A percentile compares a stretch with the other conserved stretches of the same genome.
These are phyloP conservation scores for Euryodendron excelsum DNA, from an alignment of 148 eudicot species.

Conservation along the genomic window DNA sequence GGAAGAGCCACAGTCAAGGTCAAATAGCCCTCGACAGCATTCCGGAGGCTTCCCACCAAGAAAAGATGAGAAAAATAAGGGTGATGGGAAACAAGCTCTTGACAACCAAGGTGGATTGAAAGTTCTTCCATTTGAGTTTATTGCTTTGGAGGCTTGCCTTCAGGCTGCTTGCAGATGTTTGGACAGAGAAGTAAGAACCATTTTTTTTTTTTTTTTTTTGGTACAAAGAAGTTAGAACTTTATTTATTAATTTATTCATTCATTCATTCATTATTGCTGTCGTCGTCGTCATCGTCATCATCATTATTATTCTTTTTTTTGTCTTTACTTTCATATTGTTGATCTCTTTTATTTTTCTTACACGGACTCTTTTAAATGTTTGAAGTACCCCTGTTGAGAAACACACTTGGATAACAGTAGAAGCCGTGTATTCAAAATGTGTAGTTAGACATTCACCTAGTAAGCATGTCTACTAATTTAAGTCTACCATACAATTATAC, in stretches of 20 bases:
- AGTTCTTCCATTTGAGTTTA: constrained; percentile 93
- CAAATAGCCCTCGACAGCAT: constrained; percentile 52
- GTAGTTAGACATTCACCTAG: no score
- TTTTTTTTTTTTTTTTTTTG: no score
- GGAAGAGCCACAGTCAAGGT: constrained; percentile 55
- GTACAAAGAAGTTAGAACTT: no score
- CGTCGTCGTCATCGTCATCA: not conserved
- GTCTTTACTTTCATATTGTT: constrained; percentile 1
- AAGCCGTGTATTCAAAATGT: no score
- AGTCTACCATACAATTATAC: no score
- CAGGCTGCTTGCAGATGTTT: constrained; percentile 92
- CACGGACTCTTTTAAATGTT: no score
- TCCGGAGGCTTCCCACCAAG: constrained; percentile 53
- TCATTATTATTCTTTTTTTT: not conserved
- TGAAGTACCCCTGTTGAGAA: no score
- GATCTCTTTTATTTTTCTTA: not conserved
- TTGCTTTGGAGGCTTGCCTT: constrained; percentile 94
- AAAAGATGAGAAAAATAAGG: constrained; percentile 42
- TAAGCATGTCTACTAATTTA: no score
- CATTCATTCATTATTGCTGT: not conserved
- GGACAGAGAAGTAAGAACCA: constrained; percentile 73
- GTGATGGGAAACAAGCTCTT: constrained; percentile 56
- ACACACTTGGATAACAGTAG: no score
- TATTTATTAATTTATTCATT: not conserved
- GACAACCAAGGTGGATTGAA: constrained; percentile 71